Base-by-base conservation (phyloP, 208 protist species). In the Zelonia costaricensis region DNA sequence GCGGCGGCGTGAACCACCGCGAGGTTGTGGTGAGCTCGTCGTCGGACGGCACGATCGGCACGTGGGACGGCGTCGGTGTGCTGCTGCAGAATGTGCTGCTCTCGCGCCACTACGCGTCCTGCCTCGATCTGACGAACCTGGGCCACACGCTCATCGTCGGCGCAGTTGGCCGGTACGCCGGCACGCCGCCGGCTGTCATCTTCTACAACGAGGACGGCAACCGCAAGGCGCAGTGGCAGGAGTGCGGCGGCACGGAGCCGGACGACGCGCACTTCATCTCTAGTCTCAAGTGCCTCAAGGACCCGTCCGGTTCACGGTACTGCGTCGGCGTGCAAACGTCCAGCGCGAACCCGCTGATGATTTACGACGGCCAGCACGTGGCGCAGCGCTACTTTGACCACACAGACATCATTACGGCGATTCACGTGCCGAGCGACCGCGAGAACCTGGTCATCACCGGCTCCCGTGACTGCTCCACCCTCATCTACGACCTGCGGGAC, bases 1-100 rank as follows among this genome's bases (percentile, higher is more conserved):
- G 65, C 20, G 74, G 76, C 18, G 73, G 78, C 23, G 68, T 67
- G 16, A 71, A 68, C 23, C 49, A 48, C 33, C 78, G 86, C 13
- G 90, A 93, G 62, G 73, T 75, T 31, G 86, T 95, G 42, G 84
- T 95, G 13, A 93, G 86, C 20, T 91, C 90, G 18, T 95, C 86
- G 4, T 86, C 76, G 25, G 84, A 93, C 56, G 84, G 82, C 64
- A 86, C 75, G 46, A 93, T 95, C 62, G 80, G 80, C 10, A 95
- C 86, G 25, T 95, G 90, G 84, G 82, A 93, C 70, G 61, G 78
- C 1, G 65, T 56, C 2, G 90, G 86, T 22, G 62, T 72, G 52
- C 66, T 92, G 35, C 76, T 78, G 30, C 84, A 90, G 71, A 93
- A 82, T 57, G 78, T 92, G 28, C 56, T 84, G 13, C 78, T 95